Conservation (phyloP, 371 early-diverging fungal species). For the Mortierella sp. region DNA sequence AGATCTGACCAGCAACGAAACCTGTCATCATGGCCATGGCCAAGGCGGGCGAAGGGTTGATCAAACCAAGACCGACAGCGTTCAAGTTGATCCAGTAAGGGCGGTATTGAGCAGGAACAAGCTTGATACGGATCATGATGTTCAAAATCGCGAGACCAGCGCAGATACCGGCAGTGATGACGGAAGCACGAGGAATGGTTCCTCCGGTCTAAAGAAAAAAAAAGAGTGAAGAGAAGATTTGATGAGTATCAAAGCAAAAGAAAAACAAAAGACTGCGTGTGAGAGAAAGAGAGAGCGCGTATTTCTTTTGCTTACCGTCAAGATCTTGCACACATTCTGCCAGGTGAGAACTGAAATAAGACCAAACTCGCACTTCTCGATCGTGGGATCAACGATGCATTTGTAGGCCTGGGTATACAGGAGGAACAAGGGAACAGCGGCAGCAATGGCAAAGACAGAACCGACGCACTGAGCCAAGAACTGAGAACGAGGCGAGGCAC, state of each 20-base stretch:
- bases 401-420: slow-evolving; percentile 72
- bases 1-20: slow-evolving; percentile 62
- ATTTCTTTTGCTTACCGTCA: slow-evolving; percentile 53
- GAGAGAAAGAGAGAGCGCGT: not conserved
- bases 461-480: slow-evolving; percentile 74
- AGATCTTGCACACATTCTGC: slow-evolving; percentile 65
- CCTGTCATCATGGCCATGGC: slow-evolving; percentile 73
- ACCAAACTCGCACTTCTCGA: slow-evolving; percentile 62
- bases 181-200: slow-evolving; percentile 56
- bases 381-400: slow-evolving; percentile 58
- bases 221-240: not conserved
- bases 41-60: slow-evolving; percentile 67
- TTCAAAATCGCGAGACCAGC: slow-evolving; percentile 59
- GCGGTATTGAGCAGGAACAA: slow-evolving; percentile 64
- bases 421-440: slow-evolving; percentile 69
- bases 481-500: slow-evolving; percentile 74
- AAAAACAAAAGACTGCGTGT: slow-evolving; percentile 14
- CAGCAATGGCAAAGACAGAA: slow-evolving; percentile 68
- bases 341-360: slow-evolving; percentile 74
- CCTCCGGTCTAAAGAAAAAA: slow-evolving; percentile 23
- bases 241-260: slow-evolving; percentile 2
- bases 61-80: slow-evolving; percentile 78
- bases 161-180: slow-evolving; percentile 62
- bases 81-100: slow-evolving; percentile 68
- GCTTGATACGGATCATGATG: slow-evolving; percentile 63